phyloP scores from a whole-genome alignment of 1,139 yeast species.

The Blastobotrys ciferrii region DNA sequence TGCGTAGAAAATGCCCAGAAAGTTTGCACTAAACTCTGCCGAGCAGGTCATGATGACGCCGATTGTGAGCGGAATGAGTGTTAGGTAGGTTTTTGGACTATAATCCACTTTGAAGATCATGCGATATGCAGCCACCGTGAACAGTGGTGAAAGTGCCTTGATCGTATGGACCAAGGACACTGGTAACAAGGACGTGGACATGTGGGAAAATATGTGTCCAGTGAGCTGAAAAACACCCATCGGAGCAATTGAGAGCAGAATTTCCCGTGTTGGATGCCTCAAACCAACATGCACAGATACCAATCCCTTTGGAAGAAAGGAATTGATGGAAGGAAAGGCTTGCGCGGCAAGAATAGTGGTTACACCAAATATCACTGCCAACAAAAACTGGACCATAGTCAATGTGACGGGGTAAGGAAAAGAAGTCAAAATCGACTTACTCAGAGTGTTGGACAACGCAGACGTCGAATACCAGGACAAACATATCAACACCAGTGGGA shows the following conservation, averaged over 20 bases:
- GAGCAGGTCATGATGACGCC: slow-evolving; percentile 87
- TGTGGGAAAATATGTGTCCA: slow-evolving; percentile 87
- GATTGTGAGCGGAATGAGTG: slow-evolving; percentile 68
- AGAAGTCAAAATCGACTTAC: slow-evolving; percentile 66
- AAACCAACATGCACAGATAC: slow-evolving; percentile 32
- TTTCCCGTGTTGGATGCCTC: slow-evolving; percentile 51
- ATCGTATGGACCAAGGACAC: slow-evolving; percentile 90
- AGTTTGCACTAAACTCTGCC: slow-evolving; percentile 44
- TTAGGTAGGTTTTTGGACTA: slow-evolving; percentile 64
- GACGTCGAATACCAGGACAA: slow-evolving; percentile 77
- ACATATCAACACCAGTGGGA: slow-evolving; percentile 51
- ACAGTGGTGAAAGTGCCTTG: slow-evolving; percentile 83
- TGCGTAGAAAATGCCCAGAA: slow-evolving; percentile 70
- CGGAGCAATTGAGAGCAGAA: slow-evolving; percentile 72
- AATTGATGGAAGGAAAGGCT: slow-evolving; percentile 20
- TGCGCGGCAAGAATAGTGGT: slow-evolving; percentile 28
- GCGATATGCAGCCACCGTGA: slow-evolving; percentile 80
- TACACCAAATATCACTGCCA: slow-evolving; percentile 65
- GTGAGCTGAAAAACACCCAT: slow-evolving; percentile 91
- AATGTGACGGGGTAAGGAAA: slow-evolving; percentile 80
- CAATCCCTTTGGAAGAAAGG: slow-evolving; percentile 33
- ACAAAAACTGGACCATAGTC: slow-evolving; percentile 78
- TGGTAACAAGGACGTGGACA: slow-evolving; percentile 83
- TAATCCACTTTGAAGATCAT: slow-evolving; percentile 57
- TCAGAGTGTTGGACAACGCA: slow-evolving; percentile 75